A percentile compares a stretch with the other conserved stretches of the same genome.
These are phyloP conservation scores for Dactylellina haptotyla DNA, from an alignment of 2,329 filamentous ascomycete species.

Conservation along the genomic window DNA sequence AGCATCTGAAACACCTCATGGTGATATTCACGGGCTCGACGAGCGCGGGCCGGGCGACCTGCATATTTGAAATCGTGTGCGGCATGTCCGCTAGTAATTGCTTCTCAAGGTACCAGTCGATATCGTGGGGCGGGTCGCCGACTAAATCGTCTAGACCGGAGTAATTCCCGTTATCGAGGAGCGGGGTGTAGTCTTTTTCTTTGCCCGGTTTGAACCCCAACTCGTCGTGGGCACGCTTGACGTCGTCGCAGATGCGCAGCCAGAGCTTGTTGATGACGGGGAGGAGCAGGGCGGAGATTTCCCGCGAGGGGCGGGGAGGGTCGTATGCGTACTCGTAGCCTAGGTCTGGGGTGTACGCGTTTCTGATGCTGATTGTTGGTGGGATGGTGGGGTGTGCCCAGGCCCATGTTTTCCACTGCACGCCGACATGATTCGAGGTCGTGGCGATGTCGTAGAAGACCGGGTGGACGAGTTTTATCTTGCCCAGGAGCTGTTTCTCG, in stretches of 20 bases:
- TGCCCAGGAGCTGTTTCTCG: slow-evolving; percentile 17
- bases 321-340: slow-evolving; percentile 35
- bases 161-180: slow-evolving; percentile 45
- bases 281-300: slow-evolving; percentile 20
- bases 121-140: slow-evolving; percentile 43
- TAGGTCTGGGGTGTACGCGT: slow-evolving; percentile 20
- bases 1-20: slow-evolving; percentile 49
- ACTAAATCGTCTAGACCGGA: slow-evolving; percentile 44
- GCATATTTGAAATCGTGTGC: slow-evolving; percentile 23
- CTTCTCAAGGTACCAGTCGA: slow-evolving; percentile 48
- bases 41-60: slow-evolving; percentile 41
- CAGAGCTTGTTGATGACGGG: slow-evolving; percentile 43
- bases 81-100: slow-evolving; percentile 43
- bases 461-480: slow-evolving; percentile 31
- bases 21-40: slow-evolving; percentile 41
- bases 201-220: slow-evolving; percentile 34
- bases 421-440: slow-evolving; percentile 13
- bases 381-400: slow-evolving; percentile 28
- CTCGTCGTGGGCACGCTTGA: slow-evolving; percentile 38
- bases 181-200: slow-evolving; percentile 51
- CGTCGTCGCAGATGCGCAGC: slow-evolving; percentile 38
- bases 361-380: neutral
- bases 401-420: slow-evolving; percentile 46
- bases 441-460: slow-evolving; percentile 35
- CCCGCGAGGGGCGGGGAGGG: slow-evolving; percentile 37